phyloP scores from a whole-genome alignment of 768 basidiomycete genomes.

The Rhodotorula paludigena region DNA sequence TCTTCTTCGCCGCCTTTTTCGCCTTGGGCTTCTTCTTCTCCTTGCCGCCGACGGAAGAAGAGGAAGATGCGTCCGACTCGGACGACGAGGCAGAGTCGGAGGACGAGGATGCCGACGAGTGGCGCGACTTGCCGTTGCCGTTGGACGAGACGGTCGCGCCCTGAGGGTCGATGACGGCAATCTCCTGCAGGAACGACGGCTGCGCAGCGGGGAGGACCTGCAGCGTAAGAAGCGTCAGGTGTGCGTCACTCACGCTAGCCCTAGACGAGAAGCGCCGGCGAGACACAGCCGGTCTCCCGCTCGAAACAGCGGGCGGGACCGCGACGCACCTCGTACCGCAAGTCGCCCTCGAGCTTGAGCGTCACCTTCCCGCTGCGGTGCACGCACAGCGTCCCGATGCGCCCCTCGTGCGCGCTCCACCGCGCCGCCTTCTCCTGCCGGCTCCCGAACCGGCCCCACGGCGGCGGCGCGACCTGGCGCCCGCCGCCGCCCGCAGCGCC shows the following conservation, averaged over 20 bases:
- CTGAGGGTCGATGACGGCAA: constrained; percentile 40
- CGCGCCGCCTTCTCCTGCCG: constrained; percentile 30
- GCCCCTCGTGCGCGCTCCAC: constrained; percentile 31
- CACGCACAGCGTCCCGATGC: constrained; percentile 41
- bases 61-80: neutral
- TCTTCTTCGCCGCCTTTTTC: neutral
- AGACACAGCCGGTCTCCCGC: too few species aligned
- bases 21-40: neutral
- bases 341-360: constrained; percentile 33
- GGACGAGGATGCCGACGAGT: neutral
- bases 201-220: constrained; percentile 43
- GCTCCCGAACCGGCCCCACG: constrained; percentile 32
- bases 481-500: too few species aligned
- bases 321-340: constrained; percentile 35
- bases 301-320: too few species aligned
- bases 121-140: neutral
- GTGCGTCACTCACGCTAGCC: neutral
- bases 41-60: too few species aligned
- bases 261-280: neutral
- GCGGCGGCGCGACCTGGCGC: constrained; percentile 12
- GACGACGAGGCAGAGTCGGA: neutral
- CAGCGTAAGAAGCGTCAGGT: neutral
- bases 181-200: constrained; percentile 42
- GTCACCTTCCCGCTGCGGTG: constrained; percentile 39
- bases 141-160: neutral